phyloP scores from a whole-genome alignment of 305 asterid genomes.

The Solanum hybrid region DNA sequence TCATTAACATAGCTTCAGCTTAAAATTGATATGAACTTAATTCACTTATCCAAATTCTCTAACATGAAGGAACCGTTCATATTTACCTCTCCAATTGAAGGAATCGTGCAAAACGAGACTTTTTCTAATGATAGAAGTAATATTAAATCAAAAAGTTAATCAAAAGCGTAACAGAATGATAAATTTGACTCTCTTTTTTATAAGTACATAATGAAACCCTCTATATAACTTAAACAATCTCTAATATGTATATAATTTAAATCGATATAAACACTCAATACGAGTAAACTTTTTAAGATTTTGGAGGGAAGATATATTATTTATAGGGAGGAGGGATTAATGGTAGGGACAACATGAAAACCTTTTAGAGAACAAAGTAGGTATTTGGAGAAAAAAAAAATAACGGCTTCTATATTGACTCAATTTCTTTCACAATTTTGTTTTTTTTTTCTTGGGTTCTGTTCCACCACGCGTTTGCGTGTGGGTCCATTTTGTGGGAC shows the following conservation, averaged over 20 bases:
- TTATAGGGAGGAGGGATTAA: constrained; percentile 3
- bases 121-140: not conserved
- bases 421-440: constrained; percentile 2
- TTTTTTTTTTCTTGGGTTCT: constrained; percentile 15
- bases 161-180: too few species aligned
- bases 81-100: not conserved
- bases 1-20: not conserved
- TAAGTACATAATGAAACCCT: too few species aligned
- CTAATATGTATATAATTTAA: not conserved
- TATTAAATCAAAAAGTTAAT: too few species aligned
- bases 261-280: not conserved
- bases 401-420: constrained; percentile 31
- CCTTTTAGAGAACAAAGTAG: constrained; percentile 40
- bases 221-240: not conserved
- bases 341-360: constrained; percentile 42
- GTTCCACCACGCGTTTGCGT: constrained; percentile 51
- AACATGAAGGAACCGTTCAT: not conserved
- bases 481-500: constrained; percentile 21
- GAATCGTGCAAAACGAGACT: too few species aligned
- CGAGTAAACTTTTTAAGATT: not conserved
- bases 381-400: constrained; percentile 6
- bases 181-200: too few species aligned
- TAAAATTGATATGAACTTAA: too few species aligned
- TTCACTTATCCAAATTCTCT: too few species aligned
- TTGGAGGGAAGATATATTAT: not conserved